phyloP scores from a whole-genome alignment of 2,329 filamentous ascomycete species.

The Colletotrichum sublineola region DNA sequence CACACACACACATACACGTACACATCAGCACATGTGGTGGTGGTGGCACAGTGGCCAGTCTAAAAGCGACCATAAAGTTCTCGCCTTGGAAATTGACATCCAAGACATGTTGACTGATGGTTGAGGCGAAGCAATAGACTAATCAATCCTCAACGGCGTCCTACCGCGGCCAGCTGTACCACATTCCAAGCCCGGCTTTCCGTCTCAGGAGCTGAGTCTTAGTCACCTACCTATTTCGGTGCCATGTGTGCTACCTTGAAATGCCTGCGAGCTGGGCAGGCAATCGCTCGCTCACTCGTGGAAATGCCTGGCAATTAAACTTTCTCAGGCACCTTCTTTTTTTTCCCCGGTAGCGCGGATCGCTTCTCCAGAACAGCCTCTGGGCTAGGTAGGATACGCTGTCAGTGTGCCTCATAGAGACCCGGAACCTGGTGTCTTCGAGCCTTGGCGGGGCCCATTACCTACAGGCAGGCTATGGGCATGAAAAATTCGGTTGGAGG shows the following conservation, averaged over 20 bases:
- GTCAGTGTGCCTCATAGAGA: not conserved
- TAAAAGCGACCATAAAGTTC: not conserved
- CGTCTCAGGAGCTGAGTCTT: not conserved
- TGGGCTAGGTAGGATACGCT: not conserved
- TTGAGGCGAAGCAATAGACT: not conserved
- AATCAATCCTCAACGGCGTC: not conserved
- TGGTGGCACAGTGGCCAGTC: not conserved
- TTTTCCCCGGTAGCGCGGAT: not conserved
- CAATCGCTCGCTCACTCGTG: not conserved
- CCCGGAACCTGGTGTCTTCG: slow-evolving; percentile 4
- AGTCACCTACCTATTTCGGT: not conserved
- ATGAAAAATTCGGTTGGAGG: not conserved
- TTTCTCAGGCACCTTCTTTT: not conserved
- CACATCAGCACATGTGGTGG: not conserved
- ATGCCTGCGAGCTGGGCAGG: not conserved
- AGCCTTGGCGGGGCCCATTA: not conserved
- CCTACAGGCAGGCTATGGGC: too few species aligned
- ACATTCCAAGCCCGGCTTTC: not conserved
- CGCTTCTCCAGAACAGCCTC: not conserved
- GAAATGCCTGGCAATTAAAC: not conserved
- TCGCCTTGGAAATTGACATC: not conserved
- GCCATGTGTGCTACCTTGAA: not conserved
- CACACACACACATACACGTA: not conserved
- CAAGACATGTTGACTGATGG: not conserved
- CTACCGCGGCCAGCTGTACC: not conserved